Percentiles rank a stretch among this genome's conserved stretches.
Evolutionary conservation across 805 yeast species (phyloP).

Genomic region (Saturnispora sanitii): DNA sequence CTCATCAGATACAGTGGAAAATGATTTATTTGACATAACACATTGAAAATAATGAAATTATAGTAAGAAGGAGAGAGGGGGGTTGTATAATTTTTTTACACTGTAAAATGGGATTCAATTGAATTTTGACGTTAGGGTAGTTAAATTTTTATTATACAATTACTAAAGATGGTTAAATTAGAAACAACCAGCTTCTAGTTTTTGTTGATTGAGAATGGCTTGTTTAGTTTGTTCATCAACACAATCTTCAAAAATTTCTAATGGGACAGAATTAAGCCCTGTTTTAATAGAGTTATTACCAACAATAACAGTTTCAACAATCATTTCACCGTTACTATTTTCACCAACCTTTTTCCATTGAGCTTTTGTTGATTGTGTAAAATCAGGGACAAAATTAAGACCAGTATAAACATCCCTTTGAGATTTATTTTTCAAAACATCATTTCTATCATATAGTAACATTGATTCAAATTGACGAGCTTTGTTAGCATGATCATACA

Average conservation of each 20-base stretch:
- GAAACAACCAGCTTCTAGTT: slow-evolving; percentile 27
- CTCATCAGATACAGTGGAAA: slow-evolving; percentile 5
- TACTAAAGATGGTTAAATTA: not conserved
- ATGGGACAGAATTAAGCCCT: slow-evolving; percentile 54
- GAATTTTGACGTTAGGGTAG: no score
- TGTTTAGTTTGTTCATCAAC: slow-evolving; percentile 46
- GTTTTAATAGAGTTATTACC: slow-evolving; percentile 38
- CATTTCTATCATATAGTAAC: slow-evolving; percentile 47
- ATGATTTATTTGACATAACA: slow-evolving; percentile 2
- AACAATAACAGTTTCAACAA: slow-evolving; percentile 37
- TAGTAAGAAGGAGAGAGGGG: not conserved
- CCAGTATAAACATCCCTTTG: slow-evolving; percentile 79
- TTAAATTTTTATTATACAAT: not conserved
- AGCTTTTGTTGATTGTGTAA: slow-evolving; percentile 60
- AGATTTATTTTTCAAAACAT: slow-evolving; percentile 43
- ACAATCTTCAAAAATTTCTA: slow-evolving; percentile 45
- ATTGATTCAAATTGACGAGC: slow-evolving; percentile 61
- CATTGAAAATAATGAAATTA: not conserved
- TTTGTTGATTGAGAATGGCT: slow-evolving; percentile 57
- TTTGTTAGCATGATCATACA: slow-evolving; percentile 74
- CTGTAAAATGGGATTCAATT: not conserved
- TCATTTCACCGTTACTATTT: slow-evolving; percentile 21
- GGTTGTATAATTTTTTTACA: not conserved
- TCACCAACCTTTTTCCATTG: slow-evolving; percentile 23
- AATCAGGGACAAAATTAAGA: slow-evolving; percentile 58